Evolutionary conservation across 2,329 filamentous ascomycete genomes (phyloP), one percentile per base, ranked within the genome.

Genomic region (Penicillium sp.): DNA sequence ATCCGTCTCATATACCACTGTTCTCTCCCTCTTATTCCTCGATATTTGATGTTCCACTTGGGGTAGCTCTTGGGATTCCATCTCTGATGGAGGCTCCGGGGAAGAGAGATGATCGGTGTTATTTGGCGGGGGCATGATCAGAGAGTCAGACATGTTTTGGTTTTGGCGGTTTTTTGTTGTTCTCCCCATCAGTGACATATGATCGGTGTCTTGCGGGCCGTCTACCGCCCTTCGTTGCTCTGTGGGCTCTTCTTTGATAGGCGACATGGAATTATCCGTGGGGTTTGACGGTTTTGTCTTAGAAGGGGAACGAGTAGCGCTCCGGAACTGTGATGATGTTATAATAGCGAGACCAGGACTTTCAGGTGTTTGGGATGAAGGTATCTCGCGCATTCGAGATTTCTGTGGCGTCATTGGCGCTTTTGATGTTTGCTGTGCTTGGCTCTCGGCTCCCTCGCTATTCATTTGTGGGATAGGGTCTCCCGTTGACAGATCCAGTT

Each of bases 331-430:
- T 31, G 68, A 72, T 9, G 71, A 69, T n/a, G 71, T 67, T 29
- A 73, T 68, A n/a, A 73, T 57, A 10, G 67, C 65, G 13, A 75
- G 43, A 2, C 69, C 71, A 18, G 74, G 73, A 43, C 74, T 76
- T 59, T 77, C 74, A 1, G 75, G 75, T 7, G 75, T 76, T 39
- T 77, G 75, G 6, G 74, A 77, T 3, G 75, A 77, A 5, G 73
- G 75, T 50, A 77, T 70, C 49, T 75, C 72, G 8, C 65, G 56
- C 43, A 56, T 68, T 16, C 54, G 58, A 31, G 47, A 48, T 56
- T 73, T 76, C 40, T 59, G 64, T 5, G 74, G 74, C 1, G 74
- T 77, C 6, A 61, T 50, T 31, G 70, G 71, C 11, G 31, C 38
- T 24, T 38, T 18, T 16, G 24, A 31, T 39, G 13, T 10, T 18